Evolutionary conservation across 495 filamentous ascomycete species (phyloP).

Genomic region (Parmelia sp.): DNA sequence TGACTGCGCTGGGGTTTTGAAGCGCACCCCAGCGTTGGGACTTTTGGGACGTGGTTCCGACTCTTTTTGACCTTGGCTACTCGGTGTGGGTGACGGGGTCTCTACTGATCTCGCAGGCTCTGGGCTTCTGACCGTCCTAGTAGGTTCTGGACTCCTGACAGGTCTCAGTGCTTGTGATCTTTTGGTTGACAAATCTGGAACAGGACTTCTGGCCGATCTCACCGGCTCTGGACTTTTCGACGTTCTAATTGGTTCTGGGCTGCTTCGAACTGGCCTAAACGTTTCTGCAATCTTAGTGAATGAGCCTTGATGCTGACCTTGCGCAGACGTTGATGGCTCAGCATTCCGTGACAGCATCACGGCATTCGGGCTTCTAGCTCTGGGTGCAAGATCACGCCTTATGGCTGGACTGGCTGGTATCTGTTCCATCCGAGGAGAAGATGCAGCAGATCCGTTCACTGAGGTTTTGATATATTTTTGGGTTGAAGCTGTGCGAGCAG

Average conservation of each 20-base stretch:
- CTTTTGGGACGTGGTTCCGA: background rate
- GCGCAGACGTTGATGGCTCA: slow-evolving; percentile 15
- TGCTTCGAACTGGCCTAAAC: slow-evolving; percentile 17
- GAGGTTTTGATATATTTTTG: slow-evolving; percentile 23
- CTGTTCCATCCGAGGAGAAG: slow-evolving; percentile 22
- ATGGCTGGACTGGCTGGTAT: slow-evolving; percentile 18
- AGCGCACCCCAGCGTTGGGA: slow-evolving; percentile 3
- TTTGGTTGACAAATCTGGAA: slow-evolving; percentile 6
- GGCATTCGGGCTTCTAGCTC: slow-evolving; percentile 6
- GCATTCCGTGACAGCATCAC: slow-evolving; percentile 14
- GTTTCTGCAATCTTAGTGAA: slow-evolving; percentile 17
- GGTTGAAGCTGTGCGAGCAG: slow-evolving; percentile 19
- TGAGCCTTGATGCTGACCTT: slow-evolving; percentile 12
- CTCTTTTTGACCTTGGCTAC: background rate
- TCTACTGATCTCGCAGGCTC: background rate
- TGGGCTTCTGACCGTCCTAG: slow-evolving; percentile 17
- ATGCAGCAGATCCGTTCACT: slow-evolving; percentile 10
- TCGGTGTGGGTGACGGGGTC: background rate
- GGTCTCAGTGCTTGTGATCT: slow-evolving; percentile 9
- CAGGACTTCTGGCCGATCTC: slow-evolving; percentile 14
- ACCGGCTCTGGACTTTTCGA: slow-evolving; percentile 7
- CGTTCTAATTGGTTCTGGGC: slow-evolving; percentile 14
- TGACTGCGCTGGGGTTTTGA: slow-evolving; percentile 18
- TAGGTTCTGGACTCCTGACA: slow-evolving; percentile 17
- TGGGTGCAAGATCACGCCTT: background rate